A percentile compares a stretch with the other conserved stretches of the same genome.
Conservation (phyloP, 192 early-diverging fungal genomes). For the Coemansia sp. region DNA sequence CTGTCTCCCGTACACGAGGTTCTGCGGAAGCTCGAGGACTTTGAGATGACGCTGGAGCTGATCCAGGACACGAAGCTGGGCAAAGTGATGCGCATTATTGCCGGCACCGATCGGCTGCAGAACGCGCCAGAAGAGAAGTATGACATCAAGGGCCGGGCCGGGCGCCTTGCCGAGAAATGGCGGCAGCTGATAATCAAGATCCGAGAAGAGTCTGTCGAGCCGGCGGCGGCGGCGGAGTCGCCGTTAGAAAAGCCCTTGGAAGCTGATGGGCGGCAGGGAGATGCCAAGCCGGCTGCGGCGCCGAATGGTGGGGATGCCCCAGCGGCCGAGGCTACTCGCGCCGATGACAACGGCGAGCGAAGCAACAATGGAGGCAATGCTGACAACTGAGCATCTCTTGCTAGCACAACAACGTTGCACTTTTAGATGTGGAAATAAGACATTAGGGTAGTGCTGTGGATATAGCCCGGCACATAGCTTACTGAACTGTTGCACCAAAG, state of each 20-base stretch:
- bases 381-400: too few species aligned
- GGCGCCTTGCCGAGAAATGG: constrained; percentile 42
- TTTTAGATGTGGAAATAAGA: too few species aligned
- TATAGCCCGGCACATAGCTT: too few species aligned
- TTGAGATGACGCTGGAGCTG: constrained; percentile 44
- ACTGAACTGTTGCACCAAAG: too few species aligned
- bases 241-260: constrained; percentile 14
- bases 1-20: constrained; percentile 32
- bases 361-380: too few species aligned
- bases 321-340: background rate
- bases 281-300: background rate
- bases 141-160: constrained; percentile 44
- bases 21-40: constrained; percentile 42
- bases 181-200: constrained; percentile 30
- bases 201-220: constrained; percentile 28
- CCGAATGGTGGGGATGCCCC: background rate
- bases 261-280: background rate
- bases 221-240: constrained; percentile 25
- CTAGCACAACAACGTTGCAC: too few species aligned
- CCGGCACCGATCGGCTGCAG: constrained; percentile 21
- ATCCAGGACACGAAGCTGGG: constrained; percentile 48
- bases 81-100: constrained; percentile 49
- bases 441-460: too few species aligned
- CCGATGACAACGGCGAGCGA: too few species aligned
- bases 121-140: constrained; percentile 31